Evolutionary conservation across 805 yeast genomes (phyloP), one percentile per base, ranked within the genome.

Genomic region (Ogataea corticis): DNA sequence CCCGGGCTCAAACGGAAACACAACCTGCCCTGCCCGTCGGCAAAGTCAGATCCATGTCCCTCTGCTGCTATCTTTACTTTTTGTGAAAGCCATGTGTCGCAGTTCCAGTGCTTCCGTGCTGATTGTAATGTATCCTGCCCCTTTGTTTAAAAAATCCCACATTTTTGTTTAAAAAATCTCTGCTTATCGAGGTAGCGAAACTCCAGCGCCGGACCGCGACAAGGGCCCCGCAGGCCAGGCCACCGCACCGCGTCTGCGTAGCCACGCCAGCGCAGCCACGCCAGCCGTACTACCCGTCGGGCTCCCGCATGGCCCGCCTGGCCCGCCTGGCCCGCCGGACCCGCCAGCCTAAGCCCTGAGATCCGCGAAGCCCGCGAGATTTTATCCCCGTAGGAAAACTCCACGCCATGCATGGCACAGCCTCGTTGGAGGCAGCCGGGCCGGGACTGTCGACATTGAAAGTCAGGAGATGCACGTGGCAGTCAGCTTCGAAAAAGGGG

Each of bases 71-170:
- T n/a, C 25, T 21, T 21, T 21, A 9, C 25, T 21, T 21, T 21
- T 21, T 21, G 25, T 21, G 25, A 21, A 5, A 21, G 7, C 5
- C 25, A 21, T n/a, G 25, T 9, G 25, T 21, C 25, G 9, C 25
- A 21, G 25, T 37, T 37, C 40, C 40, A 37, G 12, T 17, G 31
- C 40, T 37, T 27, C 40, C 40, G 40, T 27, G 16, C 32, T 18
- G 32, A 15, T 28, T 37, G 25, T 6, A 25, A 17, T 27, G 37
- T 25, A 18, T 10, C 15, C 19, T 35, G 38, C 25, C 13, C 17
- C 32, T 37, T 25, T 37, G 31, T 28, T 37, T 37, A 4, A 36
- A 37, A 37, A 15, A 28, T 28, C 32, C 38, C 14, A 10, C 25
- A 4, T 28, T 17, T n/a, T 33, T 25, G 15, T 16, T n/a, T 6